Evolutionary conservation across 345 rosid genomes (phyloP), one percentile per base, ranked within the genome.

Genomic region (Psidium guajava): DNA sequence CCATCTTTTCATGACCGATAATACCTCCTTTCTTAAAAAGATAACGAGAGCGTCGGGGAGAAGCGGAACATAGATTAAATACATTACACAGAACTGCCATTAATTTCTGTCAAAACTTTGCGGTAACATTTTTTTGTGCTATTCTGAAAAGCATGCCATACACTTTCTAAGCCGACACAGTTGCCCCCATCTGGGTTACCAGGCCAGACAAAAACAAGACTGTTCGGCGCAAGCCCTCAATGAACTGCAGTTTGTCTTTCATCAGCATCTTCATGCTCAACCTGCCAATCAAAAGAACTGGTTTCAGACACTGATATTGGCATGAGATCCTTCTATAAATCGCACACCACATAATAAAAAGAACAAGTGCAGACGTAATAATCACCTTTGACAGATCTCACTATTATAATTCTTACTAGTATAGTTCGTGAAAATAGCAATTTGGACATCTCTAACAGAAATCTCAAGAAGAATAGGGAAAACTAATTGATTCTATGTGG

Each of bases 201-300:
- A 28, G 74, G 74, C 74, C 74, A 28, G 21, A 61, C 10, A 32
- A 8, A 28, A 61, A 28, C 22, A 61, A 28, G 2, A 61, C 22
- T 2, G 74, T 15, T 61, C 5, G 54, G 40, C 13, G 5, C 13
- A 21, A 32, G 47, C 58, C 83, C 85, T 90, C 91, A 90, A 25
- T 88, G 84, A 55, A 59, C 82, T 13, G 88, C 91, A 80, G 87
- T 84, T 81, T 80, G 92, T 84, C 93, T 92, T 84, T 88, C 92
- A 56, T 74, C 90, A 47, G 83, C 90, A 87, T 92, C 90, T 83
- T 95, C 98, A 77, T 82, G 89, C 87, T 93, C 97, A 53, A 95
- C 94, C 95, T 93, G 91, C 82, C 22, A 82, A 83, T 80, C n/a
- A 54, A 10, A 61, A 61, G 42, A 83, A 54, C 50, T 49, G 57